Base-by-base conservation (phyloP, 495 filamentous ascomycete species). In the Podospora bellae-mahoneyi region DNA sequence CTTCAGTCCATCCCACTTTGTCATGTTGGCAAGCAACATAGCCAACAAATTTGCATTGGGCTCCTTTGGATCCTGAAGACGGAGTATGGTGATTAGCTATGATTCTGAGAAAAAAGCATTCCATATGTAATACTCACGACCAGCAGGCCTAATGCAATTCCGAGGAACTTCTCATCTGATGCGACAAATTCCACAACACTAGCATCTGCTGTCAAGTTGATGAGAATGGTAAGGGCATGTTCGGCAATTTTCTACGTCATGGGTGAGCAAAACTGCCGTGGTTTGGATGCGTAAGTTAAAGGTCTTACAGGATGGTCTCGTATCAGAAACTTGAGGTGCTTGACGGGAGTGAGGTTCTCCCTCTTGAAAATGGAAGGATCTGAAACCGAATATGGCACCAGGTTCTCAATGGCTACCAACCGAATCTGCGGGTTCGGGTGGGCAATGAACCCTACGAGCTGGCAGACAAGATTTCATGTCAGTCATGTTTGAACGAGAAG, bases 381-480 rank as follows among this genome's bases (percentile, higher is more conserved):
- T 2, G 88, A 82, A 15, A 83, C 85, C 5, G 95, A 96, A 78
- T 91, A 98, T 5, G 90, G 90, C 54, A 96, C 89, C 27, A 97
- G 84, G 67, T 94, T 90, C 76, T 97, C 94, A 57, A 88, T 88
- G 18, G 95, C 94, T 88, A 78, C 72, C 62, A 75, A 71, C 64
- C 94, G 88, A 66, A 97, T 91, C 73, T 92, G 88, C 10, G 91
- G 90, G 77, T 94, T 97, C 59, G 90, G 91, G 81, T 96, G 89
- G 75, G 92, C 90, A 39, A 97, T 90, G 74, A 97, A 96, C 71
- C 92, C 92, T 67, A 96, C 93, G 59, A 97, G 87, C 93, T 96
- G 71, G 59, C 48, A 16, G 5, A 13, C 19, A n/a, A 63, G 32
- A 20, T 72, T 30, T 20, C 64, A 60, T 74, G 72, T 72, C 64